Evolutionary conservation across 2,329 filamentous ascomycete species (phyloP), one percentile per base, ranked within the genome.

Genomic region (Pestalotiopsis sp.): DNA sequence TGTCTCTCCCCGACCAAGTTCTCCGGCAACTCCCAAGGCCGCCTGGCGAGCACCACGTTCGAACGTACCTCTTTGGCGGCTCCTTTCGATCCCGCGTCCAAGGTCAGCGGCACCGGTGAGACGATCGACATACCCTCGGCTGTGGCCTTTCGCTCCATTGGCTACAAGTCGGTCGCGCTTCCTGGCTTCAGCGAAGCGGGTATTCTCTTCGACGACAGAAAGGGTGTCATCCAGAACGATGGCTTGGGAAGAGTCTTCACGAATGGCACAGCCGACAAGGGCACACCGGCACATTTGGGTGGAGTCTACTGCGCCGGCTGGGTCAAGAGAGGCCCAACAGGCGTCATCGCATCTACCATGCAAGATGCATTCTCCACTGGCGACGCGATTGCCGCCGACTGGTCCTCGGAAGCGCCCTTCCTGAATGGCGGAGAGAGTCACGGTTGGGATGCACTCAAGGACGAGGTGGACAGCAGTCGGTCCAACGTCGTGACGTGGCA

Each of bases 261-360:
- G 68, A 69, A 75, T 70, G 57, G 75, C 65, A 52, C 70, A 20
- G 73, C 77, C 72, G 70, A 77, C 71, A 79, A 73, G 72, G 79
- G 69, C 75, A 84, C 66, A 74, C 83, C 72, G 80, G 85, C 70
- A 75, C 83, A 72, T 76, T 88, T 78, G 75, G 89, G 91, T 0
- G 94, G 95, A 0, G 80, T 97, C 36, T 99, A 99, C 81, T 97
- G 94, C 72, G 93, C 95, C 17, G 96, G 96, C 0, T 99, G 96
- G 96, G 94, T 98, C 11, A 98, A 98, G 83, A 89, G 92, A 45
- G 96, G 96, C 0, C 95, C 96, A 0, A 98, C 94, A 0, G 96
- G 96, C 2, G 95, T 98, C 3, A 99, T 99, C 78, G 95, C 95
- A 1, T 94, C 92, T 38, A 99, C 96, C 0, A 97, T 99, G 94